Evolutionary conservation across 352 stramenopile species (phyloP), one percentile per base, ranked within the genome.

Genomic region (Phytophthora agathidicida): DNA sequence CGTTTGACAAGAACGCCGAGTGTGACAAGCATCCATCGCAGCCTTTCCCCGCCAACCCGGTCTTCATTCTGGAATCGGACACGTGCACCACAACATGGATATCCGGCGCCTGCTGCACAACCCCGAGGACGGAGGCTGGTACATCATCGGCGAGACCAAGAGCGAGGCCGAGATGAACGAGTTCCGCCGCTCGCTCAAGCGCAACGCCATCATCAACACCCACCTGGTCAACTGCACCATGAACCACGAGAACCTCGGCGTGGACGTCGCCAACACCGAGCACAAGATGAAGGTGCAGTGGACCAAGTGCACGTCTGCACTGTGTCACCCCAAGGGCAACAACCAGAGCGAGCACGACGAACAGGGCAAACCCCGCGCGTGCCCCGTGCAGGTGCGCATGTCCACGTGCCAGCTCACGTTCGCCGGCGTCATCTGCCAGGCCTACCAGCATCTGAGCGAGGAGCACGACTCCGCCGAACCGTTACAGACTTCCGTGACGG

Each of bases 231-330:
- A 89, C 63, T 91, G 82, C 69, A 91, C 82, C 36, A 89, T 91
- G 79, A 84, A 81, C 56, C 82, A 91, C 67, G 79, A 88, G 10
- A 76, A 79, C 53, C 48, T 73, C 31, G 66, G 61, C 42, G 49
- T 74, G 22, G 59, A 76, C 11, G 56, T 54, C 36, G 65, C 56
- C 5, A 76, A 75, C 49, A 55, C 63, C 7, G 82, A 91, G 39
- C 82, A 91, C 69, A 91, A 91, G 70, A 91, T 91, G 82, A 91
- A 91, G 37, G 82, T 92, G 20, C 82, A 92, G 55, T 92, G 82
- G 82, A 90, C 82, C 52, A 89, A 88, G 65, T 92, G 82, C 64
- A 92, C 82, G 26, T 92, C 82, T 46, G 80, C 77, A 20, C 57
- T 92, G 61, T 92, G 82, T 51, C 82, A 92, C 45, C 82, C 82